phyloP scores from a whole-genome alignment of 2,329 filamentous ascomycete genomes.

The Balansia obtecta region DNA sequence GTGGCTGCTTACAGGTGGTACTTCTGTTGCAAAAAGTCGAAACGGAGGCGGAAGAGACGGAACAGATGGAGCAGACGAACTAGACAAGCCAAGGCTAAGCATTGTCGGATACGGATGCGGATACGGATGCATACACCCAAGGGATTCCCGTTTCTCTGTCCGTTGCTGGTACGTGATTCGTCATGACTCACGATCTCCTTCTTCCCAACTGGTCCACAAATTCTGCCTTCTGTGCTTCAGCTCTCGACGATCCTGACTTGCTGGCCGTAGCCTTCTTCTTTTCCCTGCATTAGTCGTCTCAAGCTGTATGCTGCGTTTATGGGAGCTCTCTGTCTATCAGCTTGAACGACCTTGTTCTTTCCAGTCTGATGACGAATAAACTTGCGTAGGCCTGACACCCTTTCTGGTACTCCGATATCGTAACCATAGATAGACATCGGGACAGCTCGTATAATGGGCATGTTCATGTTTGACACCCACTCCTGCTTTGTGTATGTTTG shows the following conservation, averaged over 20 bases:
- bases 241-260: neutral
- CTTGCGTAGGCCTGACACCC: neutral
- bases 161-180: no score
- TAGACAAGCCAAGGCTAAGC: no score
- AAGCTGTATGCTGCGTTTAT: neutral
- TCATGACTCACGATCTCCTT: no score
- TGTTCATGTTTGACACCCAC: neutral
- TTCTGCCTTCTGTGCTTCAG: neutral
- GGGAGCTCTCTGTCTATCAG: neutral
- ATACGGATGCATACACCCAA: no score
- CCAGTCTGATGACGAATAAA: neutral
- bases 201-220: no score
- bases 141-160: no score
- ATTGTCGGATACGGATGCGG: no score
- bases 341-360: neutral
- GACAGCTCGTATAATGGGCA: neutral
- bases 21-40: neutral
- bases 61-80: no score
- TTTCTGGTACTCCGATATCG: neutral
- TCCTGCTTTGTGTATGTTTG: neutral
- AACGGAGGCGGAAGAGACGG: no score
- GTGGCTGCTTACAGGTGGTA: neutral
- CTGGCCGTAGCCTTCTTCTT: neutral
- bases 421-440: neutral
- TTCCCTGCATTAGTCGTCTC: neutral